Conservation (phyloP, 139 green algal genomes). For the Tetraselmis chui region DNA sequence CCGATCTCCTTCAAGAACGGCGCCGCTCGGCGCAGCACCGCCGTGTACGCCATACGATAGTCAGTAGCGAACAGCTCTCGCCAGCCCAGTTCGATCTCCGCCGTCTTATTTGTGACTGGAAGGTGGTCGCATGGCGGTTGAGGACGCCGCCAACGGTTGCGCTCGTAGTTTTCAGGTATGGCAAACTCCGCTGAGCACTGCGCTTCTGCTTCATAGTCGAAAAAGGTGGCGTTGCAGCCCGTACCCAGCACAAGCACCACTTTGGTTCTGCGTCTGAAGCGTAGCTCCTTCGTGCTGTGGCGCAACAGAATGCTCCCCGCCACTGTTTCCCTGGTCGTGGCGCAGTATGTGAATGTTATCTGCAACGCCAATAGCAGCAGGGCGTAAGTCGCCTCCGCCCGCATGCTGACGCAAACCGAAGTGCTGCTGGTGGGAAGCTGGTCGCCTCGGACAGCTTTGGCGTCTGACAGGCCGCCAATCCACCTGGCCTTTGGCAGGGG, state of each 20-base stretch:
- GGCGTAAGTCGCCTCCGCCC: too few species aligned
- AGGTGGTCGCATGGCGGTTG: not conserved
- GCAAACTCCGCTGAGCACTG: not conserved
- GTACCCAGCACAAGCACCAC: not conserved
- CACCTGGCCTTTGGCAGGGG: too few species aligned
- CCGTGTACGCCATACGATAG: not conserved
- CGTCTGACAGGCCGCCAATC: too few species aligned
- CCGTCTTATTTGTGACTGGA: not conserved
- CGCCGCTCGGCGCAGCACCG: not conserved
- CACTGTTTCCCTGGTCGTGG: too few species aligned
- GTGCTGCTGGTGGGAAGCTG: too few species aligned
- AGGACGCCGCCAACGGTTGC: not conserved
- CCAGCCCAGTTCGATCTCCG: not conserved
- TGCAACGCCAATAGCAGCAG: too few species aligned
- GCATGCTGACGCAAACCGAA: too few species aligned
- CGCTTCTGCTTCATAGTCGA: not conserved
- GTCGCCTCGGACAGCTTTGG: too few species aligned
- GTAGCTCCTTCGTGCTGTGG: not conserved
- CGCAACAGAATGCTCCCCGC: too few species aligned
- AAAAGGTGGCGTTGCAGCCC: not conserved
- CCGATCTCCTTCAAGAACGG: not conserved
- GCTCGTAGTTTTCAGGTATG: too few species aligned
- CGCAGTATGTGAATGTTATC: too few species aligned
- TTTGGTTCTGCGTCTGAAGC: not conserved
- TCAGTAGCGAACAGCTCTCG: not conserved